phyloP scores from a whole-genome alignment of 1,284 basidiomycete genomes.

The Cutaneotrichosporon cavernicola region DNA sequence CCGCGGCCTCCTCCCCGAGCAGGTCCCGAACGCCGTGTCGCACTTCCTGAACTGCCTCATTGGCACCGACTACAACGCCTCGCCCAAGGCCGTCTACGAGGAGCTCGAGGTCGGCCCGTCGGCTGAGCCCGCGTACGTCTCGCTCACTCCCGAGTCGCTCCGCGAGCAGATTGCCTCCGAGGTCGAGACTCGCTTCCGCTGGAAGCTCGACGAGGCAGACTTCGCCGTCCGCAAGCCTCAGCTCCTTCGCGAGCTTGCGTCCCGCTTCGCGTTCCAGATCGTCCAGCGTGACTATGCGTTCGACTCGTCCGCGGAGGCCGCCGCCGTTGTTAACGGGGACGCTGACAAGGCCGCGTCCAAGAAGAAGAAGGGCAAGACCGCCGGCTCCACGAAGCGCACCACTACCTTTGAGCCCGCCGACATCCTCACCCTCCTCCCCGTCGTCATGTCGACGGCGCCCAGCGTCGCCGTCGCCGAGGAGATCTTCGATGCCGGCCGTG shows the following conservation, averaged over 20 bases:
- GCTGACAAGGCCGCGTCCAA: slow-evolving; percentile 27
- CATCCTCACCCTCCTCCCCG: slow-evolving; percentile 57
- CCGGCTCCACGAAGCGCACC: slow-evolving; percentile 24
- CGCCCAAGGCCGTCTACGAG: slow-evolving; percentile 52
- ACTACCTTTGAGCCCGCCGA: slow-evolving; percentile 58
- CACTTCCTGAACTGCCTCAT: slow-evolving; percentile 63
- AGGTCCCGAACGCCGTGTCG: slow-evolving; percentile 53
- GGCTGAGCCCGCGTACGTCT: slow-evolving; percentile 52
- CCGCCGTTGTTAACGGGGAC: slow-evolving; percentile 26
- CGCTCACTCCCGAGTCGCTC: slow-evolving; percentile 56
- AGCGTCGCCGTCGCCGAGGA: slow-evolving; percentile 58
- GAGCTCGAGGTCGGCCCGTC: slow-evolving; percentile 41
- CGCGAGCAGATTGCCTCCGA: slow-evolving; percentile 52
- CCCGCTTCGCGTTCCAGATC: slow-evolving; percentile 59
- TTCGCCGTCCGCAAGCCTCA: slow-evolving; percentile 54
- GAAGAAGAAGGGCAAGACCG: slow-evolving; percentile 51
- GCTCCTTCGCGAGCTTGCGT: slow-evolving; percentile 58
- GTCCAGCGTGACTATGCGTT: slow-evolving; percentile 57
- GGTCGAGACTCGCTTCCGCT: slow-evolving; percentile 57
- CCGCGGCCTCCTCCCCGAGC: slow-evolving; percentile 48
- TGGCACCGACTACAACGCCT: slow-evolving; percentile 53
- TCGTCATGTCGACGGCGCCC: slow-evolving; percentile 58
- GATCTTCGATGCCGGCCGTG: slow-evolving; percentile 58
- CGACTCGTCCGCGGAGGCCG: slow-evolving; percentile 31
- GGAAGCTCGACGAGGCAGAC: slow-evolving; percentile 52